These are phyloP conservation scores for Saprolegnia diclina DNA, from an alignment of 352 stramenopile species.

Conservation along the genomic window DNA sequence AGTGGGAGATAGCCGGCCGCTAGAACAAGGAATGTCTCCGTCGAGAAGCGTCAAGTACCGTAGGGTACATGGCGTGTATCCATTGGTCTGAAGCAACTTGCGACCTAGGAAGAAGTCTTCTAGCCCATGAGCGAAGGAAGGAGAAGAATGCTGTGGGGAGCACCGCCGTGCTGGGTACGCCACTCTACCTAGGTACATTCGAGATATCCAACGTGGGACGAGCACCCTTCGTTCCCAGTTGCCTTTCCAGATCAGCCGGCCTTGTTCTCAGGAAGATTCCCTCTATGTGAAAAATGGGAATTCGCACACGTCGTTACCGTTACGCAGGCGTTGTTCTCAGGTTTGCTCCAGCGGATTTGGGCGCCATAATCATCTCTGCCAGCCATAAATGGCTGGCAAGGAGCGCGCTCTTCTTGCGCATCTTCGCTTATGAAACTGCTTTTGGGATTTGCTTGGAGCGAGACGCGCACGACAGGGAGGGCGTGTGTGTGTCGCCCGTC, in stretches of 20 bases:
- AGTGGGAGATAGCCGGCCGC: not conserved
- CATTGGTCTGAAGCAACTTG: not conserved
- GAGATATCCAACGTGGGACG: constrained; percentile 11
- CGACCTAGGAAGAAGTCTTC: not conserved
- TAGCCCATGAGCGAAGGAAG: not conserved
- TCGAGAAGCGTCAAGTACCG: too few species aligned
- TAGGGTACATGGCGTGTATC: too few species aligned
- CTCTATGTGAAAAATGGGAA: not conserved
- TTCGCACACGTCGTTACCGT: not conserved
- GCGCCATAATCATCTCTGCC: too few species aligned
- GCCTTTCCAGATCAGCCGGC: not conserved
- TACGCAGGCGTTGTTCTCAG: not conserved
- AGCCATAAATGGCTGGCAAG: too few species aligned
- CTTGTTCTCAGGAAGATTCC: constrained; percentile 18
- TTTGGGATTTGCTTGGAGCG: too few species aligned
- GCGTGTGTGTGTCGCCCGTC: not conserved
- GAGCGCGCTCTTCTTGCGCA: too few species aligned
- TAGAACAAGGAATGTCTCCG: not conserved
- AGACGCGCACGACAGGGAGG: too few species aligned
- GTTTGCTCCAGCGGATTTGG: not conserved
- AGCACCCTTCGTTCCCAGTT: not conserved
- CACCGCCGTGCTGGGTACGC: not conserved
- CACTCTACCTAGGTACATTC: constrained; percentile 7
- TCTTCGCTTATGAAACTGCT: too few species aligned
- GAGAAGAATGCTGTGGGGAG: not conserved